Base-by-base conservation (phyloP, 768 basidiomycete species). In the Leccinum uliginosum region DNA sequence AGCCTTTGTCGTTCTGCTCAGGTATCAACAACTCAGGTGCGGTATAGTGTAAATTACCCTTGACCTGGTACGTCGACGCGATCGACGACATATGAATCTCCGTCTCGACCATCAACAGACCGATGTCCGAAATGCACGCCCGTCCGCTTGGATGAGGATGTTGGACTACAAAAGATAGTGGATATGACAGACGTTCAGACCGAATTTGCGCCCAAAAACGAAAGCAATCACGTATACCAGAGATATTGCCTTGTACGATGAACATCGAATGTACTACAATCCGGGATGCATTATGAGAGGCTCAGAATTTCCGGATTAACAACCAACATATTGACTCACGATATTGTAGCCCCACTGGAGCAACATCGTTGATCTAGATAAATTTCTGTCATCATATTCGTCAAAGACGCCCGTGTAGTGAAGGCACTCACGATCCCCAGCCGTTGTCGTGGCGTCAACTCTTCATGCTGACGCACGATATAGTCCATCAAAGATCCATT, bases 21-120 rank as follows among this genome's bases (percentile, higher is more conserved):
- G 35, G 23, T 11, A 61, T 30, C 53, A 77, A 73, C 0, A 82
- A 61, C 29, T 75, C 67, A 0, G 78, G 69, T 27, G 80, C 80
- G 10, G 80, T 76, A 78, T 80, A 82, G 2, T 79, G 74, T 19
- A 81, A 68, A n/a, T 78, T 75, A 2, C 78, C 80, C 40, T 53
- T 66, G 7, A 35, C 32, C 50, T 60, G 59, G n/a, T 58, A 68
- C 1, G 59, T 50, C 74, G 75, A 73, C 26, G 71, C 71, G 12
- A 69, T 60, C 17, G 65, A 70, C 17, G 67, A 67, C 6, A 68
- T 67, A 35, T 72, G 62, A 26, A 76, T 61, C 34, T 77, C 72
- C 1, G 66, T 67, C 32, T 71, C 59, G 51, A 80, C 67, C 23
- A 66, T 73, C 2, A 78, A 81, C 3, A 81, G 61, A 4, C 80